Evolutionary conservation across 2,329 filamentous ascomycete genomes (phyloP).

Genomic region (Epichloe aotearoae): DNA sequence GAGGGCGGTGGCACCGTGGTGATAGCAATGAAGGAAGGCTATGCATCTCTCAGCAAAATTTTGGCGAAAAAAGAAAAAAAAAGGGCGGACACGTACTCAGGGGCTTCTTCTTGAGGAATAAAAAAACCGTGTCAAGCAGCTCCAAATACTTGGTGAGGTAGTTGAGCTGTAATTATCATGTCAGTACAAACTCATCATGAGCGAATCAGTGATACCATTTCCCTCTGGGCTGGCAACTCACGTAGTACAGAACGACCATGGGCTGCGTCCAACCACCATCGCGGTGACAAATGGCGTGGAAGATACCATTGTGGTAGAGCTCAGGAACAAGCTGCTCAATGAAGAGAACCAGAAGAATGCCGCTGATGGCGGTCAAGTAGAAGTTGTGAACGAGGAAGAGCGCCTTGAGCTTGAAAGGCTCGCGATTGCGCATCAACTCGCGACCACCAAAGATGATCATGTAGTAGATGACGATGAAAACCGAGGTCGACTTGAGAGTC

Average conservation of each 20-base stretch:
- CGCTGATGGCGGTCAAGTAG: constrained; percentile 77
- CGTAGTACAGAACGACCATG: constrained; percentile 91
- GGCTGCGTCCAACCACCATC: constrained; percentile 88
- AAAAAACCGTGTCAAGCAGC: constrained; percentile 86
- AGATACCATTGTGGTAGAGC: constrained; percentile 66
- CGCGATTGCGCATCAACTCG: constrained; percentile 78
- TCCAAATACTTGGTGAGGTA: constrained; percentile 98
- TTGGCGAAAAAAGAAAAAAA: too few species aligned
- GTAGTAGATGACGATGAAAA: constrained; percentile 82
- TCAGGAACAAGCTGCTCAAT: constrained; percentile 83
- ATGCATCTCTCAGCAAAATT: background rate
- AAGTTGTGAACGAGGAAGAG: constrained; percentile 97
- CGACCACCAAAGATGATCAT: constrained; percentile 84
- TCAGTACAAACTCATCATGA: background rate
- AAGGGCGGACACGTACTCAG: constrained; percentile 36
- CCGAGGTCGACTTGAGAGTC: constrained; percentile 68
- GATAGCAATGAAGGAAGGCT: constrained; percentile 97
- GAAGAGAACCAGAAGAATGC: constrained; percentile 67
- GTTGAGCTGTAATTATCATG: constrained; percentile 57
- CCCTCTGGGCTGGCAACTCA: constrained; percentile 33
- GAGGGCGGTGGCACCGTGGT: constrained; percentile 91
- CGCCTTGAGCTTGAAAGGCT: constrained; percentile 73
- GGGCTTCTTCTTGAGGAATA: constrained; percentile 99
- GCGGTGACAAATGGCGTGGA: constrained; percentile 70
- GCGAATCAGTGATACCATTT: background rate